Evolutionary conservation across 257 asterid genomes (phyloP), one percentile per base, ranked within the genome.

Genomic region (Buddleja alternifolia): DNA sequence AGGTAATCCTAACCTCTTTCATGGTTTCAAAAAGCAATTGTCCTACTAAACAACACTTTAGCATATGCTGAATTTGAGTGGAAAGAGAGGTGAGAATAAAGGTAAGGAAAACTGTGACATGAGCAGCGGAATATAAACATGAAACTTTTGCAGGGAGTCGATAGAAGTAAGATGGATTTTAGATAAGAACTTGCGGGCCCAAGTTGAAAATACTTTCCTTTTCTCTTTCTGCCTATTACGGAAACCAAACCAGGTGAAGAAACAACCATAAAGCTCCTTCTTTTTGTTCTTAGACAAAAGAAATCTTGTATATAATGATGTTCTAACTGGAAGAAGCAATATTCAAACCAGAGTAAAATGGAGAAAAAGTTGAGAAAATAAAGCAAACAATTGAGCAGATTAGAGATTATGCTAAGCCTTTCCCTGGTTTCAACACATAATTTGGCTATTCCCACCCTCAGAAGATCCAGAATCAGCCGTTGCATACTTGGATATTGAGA

Each of bases 391-490:
- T 44, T 44, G 17, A 45, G 58, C 61, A 71, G 53, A 29, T 24
- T 4, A 32, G 55, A 67, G 12, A n/a, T 46, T 67, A 20, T 42
- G 66, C 66, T 24, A 62, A 48, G 46, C 46, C 11, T 66, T 55
- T 44, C 58, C 45, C 12, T 9, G 55, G 46, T 54, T 59, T 45
- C 34, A 29, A 1, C 34, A 10, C 21, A 46, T 4, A 37, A 62
- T 37, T 50, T 6, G 10, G 51, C 51, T n/a, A 48, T n/a, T 15
- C 16, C 10, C 19, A 20, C 16, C 23, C 16, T 48, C 55, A 17
- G 24, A 71, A 23, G 40, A 77, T 69, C 69, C 29, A 73, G 60
- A 72, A 69, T 56, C 55, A 42, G 56, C 54, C 23, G 4, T 7
- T 48, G 34, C 2, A 29, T 29, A 21, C 66, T 63, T 25, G 54